Evolutionary conservation across 2,329 filamentous ascomycete genomes (phyloP).

Genomic region (Aspergillus neoniger): DNA sequence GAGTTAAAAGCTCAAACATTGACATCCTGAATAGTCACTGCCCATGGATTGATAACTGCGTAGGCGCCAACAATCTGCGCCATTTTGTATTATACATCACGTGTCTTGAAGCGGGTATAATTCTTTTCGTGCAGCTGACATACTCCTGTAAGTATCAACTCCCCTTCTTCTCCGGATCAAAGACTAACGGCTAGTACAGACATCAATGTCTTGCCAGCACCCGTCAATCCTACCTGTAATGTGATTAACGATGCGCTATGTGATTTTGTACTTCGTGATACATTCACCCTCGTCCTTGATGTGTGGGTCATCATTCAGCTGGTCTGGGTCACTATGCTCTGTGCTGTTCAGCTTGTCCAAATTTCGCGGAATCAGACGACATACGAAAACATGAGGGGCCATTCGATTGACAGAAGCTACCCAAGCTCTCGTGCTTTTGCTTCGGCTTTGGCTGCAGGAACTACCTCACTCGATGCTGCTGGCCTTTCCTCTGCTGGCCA

Average conservation of each 20-base stretch:
- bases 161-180: not conserved
- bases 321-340: constrained; percentile 95
- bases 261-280: constrained; percentile 73
- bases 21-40: constrained; percentile 68
- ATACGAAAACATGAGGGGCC: constrained; percentile 91
- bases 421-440: constrained; percentile 62
- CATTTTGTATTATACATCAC: constrained; percentile 93
- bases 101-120: constrained; percentile 72
- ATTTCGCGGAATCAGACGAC: constrained; percentile 92
- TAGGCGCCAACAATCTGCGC: constrained; percentile 92
- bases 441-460: constrained; percentile 68
- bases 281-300: constrained; percentile 77
- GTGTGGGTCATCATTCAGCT: constrained; percentile 83
- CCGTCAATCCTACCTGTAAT: constrained; percentile 62
- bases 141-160: constrained; percentile 64
- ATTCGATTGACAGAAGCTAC: constrained; percentile 60
- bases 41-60: constrained; percentile 96
- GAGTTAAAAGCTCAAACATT: not conserved
- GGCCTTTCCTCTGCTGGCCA: constrained; percentile 69
- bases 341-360: constrained; percentile 91
- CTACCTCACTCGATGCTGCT: constrained; percentile 65
- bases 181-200: constrained; percentile 49
- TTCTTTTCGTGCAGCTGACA: constrained; percentile 69
- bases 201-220: constrained; percentile 60
- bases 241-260: constrained; percentile 76